Evolutionary conservation across 345 rosid genomes (phyloP), one percentile per base, ranked within the genome.

Genomic region (Brassica juncea): DNA sequence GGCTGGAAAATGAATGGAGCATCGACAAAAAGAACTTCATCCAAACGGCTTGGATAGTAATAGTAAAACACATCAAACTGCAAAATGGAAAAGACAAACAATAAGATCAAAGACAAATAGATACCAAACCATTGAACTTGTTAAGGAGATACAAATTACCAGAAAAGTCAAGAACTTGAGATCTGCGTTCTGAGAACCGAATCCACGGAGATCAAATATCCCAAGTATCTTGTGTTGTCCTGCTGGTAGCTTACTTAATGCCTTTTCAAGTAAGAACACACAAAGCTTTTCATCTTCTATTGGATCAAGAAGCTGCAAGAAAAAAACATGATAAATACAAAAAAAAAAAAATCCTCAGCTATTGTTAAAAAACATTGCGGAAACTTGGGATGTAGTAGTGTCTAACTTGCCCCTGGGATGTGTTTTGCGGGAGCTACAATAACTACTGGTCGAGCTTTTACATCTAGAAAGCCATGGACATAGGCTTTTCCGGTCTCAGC

Each of bases 51-150:
- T 27, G 99, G 99, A 82, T 94, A 89, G 75, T 94, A 94, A 82
- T 80, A 88, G 86, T 94, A 91, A 75, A 91, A 89, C 39, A 89
- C 95, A 72, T 94, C 92, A 80, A 94, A 91, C 98, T 94, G 95
- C 77, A 80, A 74, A 68, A 78, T 44, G 9, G 34, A 67, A 42
- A 27, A 83, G 57, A 68, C 8, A 10, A 52, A 61, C 54, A 37
- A 65, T 30, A n/a, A 19, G 63, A 39, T 65, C 71, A 55, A 44
- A 71, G 68, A 6, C 1, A 10, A 37, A 37, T 47, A 39, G 34
- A 31, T 47, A 74, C 67, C 32, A 81, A 80, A 65, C 44, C 62
- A 70, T 42, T 71, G 7, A 64, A 11, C 64, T 27, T 15, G 37
- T 67, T 67, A 27, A 62, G 71, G 62, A 61, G 66, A 37, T 4